Evolutionary conservation across 2,329 filamentous ascomycete species (phyloP), one percentile per base, ranked within the genome.

Genomic region (Acephala macrosclerotiorum): DNA sequence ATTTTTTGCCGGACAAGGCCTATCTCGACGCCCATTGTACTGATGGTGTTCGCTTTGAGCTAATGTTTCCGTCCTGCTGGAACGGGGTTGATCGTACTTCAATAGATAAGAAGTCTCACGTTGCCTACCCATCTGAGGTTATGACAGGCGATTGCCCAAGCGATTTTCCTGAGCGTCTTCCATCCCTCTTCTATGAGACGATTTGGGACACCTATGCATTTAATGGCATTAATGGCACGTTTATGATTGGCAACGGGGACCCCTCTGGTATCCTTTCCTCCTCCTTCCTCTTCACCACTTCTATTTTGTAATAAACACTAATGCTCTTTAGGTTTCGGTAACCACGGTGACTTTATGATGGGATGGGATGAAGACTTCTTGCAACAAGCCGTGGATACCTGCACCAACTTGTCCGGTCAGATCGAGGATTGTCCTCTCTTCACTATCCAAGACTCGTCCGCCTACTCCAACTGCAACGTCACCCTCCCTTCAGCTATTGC

Each of bases 51-150:
- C 90, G 94, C 56, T 82, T 95, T 53, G 94, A 97, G 79, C 79
- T 96, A 66, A 92, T 93, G 86, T 97, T 97, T 80, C 92, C 93
- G 0, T 93, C 90, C 1, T 97, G 93, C 85, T 96, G 93, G 91
- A 92, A 96, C 73, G 92, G 92, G 59, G 84, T 87, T 72, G 84
- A 90, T 68, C 70, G 81, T 12, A 84, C 86, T 71, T 81, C 83
- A 2, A 22, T 70, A 0, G 81, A 89, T 73, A 85, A 89, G 79
- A 81, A 82, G 68, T 83, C 81, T 36, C 87, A 97, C 76, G 85
- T 97, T 68, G 91, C 90, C 4, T 97, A 94, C 77, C 93, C 93
- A 0, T 85, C 87, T 71, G 82, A 90, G 14, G 90, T 96, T 73
- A 92, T 92, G 80, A 87, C 87, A 69, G 94, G 94, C 36, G 82